These are phyloP conservation scores for Sphaerostilbella broomeana DNA, from an alignment of 2,329 filamentous ascomycete genomes.

Conservation along the genomic window DNA sequence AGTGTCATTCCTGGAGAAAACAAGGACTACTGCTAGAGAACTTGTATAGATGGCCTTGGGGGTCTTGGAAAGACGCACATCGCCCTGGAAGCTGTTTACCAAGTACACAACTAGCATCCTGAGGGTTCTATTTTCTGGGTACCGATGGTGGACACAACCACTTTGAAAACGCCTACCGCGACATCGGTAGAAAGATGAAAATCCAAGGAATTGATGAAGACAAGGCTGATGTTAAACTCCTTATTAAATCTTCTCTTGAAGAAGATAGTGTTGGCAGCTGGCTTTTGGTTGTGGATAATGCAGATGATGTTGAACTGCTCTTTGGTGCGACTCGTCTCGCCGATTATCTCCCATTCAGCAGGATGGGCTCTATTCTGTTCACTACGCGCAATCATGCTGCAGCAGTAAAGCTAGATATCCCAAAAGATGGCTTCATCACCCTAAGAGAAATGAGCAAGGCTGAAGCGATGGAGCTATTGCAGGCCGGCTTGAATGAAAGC, in stretches of 20 bases:
- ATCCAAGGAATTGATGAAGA: conserved; percentile 25
- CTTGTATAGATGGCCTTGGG: conserved; percentile 24
- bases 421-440: conserved; percentile 14
- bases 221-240: conserved; percentile 26
- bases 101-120: conserved; percentile 17
- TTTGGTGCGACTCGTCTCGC: conserved; percentile 12
- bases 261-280: conserved; percentile 22
- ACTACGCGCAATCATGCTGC: conserved; percentile 13
- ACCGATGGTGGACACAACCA: conserved; percentile 20
- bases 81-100: conserved; percentile 27
- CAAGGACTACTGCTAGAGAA: conserved; percentile 19
- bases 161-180: conserved; percentile 30
- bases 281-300: conserved; percentile 41
- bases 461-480: conserved; percentile 20
- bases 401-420: conserved; percentile 8
- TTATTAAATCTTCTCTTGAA: conserved; percentile 30
- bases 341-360: conserved; percentile 11
- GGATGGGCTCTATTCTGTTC: conserved; percentile 15
- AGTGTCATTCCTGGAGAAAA: conserved; percentile 8
- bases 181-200: conserved; percentile 24
- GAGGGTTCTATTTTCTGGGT: conserved; percentile 37
- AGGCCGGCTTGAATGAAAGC: conserved; percentile 12
- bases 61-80: conserved; percentile 32
- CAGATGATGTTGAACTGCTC: conserved; percentile 31
- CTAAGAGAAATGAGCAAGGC: conserved; percentile 18